A percentile compares a stretch with the other conserved stretches of the same genome.
Evolutionary conservation across 2,329 filamentous ascomycete species (phyloP).

Genomic region (Cordyceps farinosa): DNA sequence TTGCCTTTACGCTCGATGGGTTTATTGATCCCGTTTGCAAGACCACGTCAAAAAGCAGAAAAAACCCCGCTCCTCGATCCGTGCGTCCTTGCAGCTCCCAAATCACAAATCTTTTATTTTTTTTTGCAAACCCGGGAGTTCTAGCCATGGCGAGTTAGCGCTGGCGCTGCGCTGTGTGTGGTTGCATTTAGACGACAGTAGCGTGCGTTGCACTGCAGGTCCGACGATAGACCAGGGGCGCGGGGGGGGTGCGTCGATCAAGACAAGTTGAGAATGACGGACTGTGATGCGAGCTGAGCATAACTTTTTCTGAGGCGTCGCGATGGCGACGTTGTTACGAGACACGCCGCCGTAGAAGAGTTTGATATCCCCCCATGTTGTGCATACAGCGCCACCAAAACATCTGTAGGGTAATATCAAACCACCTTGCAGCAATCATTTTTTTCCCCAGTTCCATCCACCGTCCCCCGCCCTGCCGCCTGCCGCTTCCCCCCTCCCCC

Average conservation of each 20-base stretch:
- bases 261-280: not conserved
- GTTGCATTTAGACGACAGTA: not conserved
- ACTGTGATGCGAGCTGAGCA: not conserved
- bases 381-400: too few relatives aligned
- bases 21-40: too few relatives aligned
- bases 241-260: not conserved
- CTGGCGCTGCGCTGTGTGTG: not conserved
- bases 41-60: too few relatives aligned
- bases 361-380: too few relatives aligned
- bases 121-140: not conserved
- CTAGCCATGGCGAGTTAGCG: conserved; percentile 9
- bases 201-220: not conserved
- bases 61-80: not conserved
- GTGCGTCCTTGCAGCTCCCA: not conserved
- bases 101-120: not conserved
- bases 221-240: not conserved
- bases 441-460: too few relatives aligned
- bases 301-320: not conserved
- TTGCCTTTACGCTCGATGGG: too few relatives aligned
- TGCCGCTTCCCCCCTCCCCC: too few relatives aligned
- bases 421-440: too few relatives aligned
- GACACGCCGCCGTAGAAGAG: too few relatives aligned
- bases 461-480: too few relatives aligned
- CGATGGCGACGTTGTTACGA: too few relatives aligned
- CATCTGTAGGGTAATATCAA: too few relatives aligned